Conservation (phyloP, 2,329 filamentous ascomycete species). For the Alternaria infectoria region DNA sequence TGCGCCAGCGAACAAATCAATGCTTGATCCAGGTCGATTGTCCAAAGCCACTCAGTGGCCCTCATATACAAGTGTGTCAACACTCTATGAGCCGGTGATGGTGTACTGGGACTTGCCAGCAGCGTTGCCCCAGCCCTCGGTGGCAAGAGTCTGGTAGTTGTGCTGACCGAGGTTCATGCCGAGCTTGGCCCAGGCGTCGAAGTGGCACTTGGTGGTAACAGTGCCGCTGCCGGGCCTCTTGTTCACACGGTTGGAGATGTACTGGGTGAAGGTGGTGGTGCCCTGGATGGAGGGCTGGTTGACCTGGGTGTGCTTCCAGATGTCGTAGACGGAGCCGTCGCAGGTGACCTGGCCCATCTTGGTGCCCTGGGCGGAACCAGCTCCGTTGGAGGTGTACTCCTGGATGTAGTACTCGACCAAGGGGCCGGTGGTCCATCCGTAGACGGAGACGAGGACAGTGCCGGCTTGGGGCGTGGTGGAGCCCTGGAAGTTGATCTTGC, state of each 20-base stretch:
- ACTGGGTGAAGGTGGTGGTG: constrained; percentile 59
- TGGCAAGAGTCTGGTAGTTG: constrained; percentile 39
- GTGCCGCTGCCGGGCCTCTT: constrained; percentile 39
- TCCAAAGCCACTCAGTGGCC: background rate
- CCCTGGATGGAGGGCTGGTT: constrained; percentile 58
- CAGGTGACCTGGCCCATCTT: constrained; percentile 36
- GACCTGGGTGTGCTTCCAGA: constrained; percentile 39
- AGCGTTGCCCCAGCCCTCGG: constrained; percentile 39
- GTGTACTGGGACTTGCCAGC: constrained; percentile 38
- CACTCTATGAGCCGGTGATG: constrained; percentile 20
- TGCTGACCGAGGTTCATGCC: constrained; percentile 35
- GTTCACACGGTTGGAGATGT: constrained; percentile 47
- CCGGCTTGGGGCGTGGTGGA: constrained; percentile 30
- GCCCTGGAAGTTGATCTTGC: constrained; percentile 38
- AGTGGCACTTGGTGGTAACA: constrained; percentile 39
- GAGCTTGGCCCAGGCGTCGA: constrained; percentile 36
- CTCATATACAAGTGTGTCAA: background rate
- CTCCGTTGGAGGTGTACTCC: constrained; percentile 55
- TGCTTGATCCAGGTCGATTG: background rate
- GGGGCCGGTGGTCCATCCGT: constrained; percentile 62
- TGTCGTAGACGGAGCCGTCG: constrained; percentile 40
- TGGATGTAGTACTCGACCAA: constrained; percentile 59
- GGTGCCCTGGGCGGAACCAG: constrained; percentile 35
- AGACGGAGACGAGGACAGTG: constrained; percentile 50
- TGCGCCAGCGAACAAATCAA: background rate